Percentiles rank a stretch among this genome's conserved stretches.
These are phyloP conservation scores for Tuber magnatum DNA, from an alignment of 495 filamentous ascomycete species.

Conservation along the genomic window DNA sequence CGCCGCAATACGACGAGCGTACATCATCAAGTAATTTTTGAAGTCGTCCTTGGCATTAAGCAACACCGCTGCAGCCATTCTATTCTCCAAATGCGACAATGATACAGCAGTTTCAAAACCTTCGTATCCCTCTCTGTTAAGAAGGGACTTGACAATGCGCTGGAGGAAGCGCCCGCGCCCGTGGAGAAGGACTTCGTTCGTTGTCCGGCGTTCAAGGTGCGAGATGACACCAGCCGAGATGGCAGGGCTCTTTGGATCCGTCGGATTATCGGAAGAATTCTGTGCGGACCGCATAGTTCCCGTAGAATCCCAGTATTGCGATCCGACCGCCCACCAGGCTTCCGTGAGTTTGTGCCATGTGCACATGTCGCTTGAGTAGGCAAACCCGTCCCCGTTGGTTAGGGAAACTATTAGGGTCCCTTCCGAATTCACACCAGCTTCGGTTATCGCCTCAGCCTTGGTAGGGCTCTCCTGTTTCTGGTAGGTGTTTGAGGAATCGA, in stretches of 20 bases:
- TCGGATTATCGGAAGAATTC: slow-evolving; percentile 47
- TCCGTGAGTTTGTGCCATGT: slow-evolving; percentile 94
- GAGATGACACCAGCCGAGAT: slow-evolving; percentile 91
- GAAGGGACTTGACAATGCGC: slow-evolving; percentile 73
- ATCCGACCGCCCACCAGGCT: slow-evolving; percentile 95
- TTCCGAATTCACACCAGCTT: slow-evolving; percentile 79
- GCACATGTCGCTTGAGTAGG: slow-evolving; percentile 72
- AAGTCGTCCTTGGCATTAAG: slow-evolving; percentile 87
- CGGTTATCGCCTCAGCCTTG: slow-evolving; percentile 79
- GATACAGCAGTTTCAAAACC: slow-evolving; percentile 83
- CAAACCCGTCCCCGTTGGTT: slow-evolving; percentile 86
- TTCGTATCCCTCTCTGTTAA: slow-evolving; percentile 84
- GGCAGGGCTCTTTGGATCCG: slow-evolving; percentile 47
- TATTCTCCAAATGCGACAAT: slow-evolving; percentile 91
- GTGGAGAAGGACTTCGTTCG: slow-evolving; percentile 81
- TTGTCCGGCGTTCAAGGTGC: slow-evolving; percentile 86
- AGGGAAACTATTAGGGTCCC: slow-evolving; percentile 77
- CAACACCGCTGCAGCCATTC: slow-evolving; percentile 78
- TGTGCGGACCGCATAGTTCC: slow-evolving; percentile 69
- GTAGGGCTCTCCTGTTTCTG: slow-evolving; percentile 67
- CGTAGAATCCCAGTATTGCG: slow-evolving; percentile 92
- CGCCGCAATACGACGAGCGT: slow-evolving; percentile 85
- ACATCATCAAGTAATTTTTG: slow-evolving; percentile 85
- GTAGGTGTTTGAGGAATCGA: slow-evolving; percentile 67
- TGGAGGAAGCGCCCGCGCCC: slow-evolving; percentile 84